Conservation (phyloP, 2,329 filamentous ascomycete genomes). For the Penicillium vulpinum region DNA sequence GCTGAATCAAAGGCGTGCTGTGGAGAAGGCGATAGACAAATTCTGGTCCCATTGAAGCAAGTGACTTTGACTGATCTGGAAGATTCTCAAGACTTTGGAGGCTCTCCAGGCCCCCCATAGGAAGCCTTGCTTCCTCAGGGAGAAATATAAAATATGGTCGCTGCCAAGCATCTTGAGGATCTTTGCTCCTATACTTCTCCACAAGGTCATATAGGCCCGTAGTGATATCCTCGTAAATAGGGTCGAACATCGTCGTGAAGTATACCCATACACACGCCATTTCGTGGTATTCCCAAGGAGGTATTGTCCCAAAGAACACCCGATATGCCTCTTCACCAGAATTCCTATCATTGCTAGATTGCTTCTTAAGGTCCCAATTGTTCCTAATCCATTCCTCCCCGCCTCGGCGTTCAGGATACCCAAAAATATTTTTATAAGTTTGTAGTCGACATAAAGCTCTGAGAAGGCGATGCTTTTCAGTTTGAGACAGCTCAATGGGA, state of each 20-base stretch:
- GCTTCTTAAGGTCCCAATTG: not conserved
- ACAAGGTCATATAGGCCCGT: not conserved
- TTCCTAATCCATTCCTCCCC: not conserved
- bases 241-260: not conserved
- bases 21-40: slow-evolving; percentile 17
- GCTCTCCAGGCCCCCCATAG: not conserved
- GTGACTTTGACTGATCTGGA: no score
- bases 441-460: slow-evolving; percentile 23
- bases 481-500: slow-evolving; percentile 9
- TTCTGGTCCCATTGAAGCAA: slow-evolving; percentile 12
- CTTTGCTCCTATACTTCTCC: not conserved
- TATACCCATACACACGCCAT: slow-evolving; percentile 19
- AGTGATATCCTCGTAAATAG: not conserved
- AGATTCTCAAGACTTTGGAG: not conserved
- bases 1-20: slow-evolving; percentile 1
- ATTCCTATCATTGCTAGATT: not conserved
- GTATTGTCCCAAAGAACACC: slow-evolving; percentile 19
- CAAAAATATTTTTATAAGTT: slow-evolving; percentile 18
- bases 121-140: not conserved
- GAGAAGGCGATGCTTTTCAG: slow-evolving; percentile 13
- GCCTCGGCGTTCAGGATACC: not conserved
- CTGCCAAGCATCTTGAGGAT: no score
- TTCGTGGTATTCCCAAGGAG: slow-evolving; percentile 26
- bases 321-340: slow-evolving; percentile 9
- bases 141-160: not conserved